These are phyloP conservation scores for Platismatia glauca DNA, from an alignment of 495 filamentous ascomycete genomes.

Conservation along the genomic window DNA sequence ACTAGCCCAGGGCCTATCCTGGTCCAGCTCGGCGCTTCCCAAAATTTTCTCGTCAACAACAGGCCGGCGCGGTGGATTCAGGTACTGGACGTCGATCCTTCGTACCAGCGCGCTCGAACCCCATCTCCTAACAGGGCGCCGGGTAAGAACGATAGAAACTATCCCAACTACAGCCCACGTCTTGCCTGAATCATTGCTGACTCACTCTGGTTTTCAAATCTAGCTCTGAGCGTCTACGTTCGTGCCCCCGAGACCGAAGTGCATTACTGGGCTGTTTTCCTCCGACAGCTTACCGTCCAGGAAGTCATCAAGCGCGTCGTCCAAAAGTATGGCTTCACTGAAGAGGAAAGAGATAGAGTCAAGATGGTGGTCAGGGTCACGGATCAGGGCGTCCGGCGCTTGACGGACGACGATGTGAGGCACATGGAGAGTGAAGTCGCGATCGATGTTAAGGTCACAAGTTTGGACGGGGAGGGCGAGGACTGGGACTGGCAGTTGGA, in stretches of 20 bases:
- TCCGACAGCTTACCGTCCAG: neutral
- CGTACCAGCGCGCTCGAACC: neutral
- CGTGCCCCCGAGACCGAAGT: neutral
- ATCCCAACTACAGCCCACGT: too few species aligned
- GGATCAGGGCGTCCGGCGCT: neutral
- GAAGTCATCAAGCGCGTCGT: slow-evolving; percentile 5
- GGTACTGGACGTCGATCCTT: slow-evolving; percentile 1
- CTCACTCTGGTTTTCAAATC: neutral
- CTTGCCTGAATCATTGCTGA: neutral
- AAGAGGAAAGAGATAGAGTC: neutral
- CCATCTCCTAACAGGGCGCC: neutral
- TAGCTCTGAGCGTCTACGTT: neutral
- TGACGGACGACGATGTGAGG: neutral
- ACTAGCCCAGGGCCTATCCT: neutral
- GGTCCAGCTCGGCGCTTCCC: neutral
- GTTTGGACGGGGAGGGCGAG: neutral
- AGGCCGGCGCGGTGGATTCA: neutral
- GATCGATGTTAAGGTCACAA: neutral
- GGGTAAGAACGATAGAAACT: neutral
- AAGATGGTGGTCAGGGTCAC: neutral
- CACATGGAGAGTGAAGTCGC: neutral
- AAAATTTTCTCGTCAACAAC: neutral
- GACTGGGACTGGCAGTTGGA: slow-evolving; percentile 1
- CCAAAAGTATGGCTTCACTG: neutral
- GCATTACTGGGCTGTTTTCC: slow-evolving; percentile 2